phyloP scores from a whole-genome alignment of 148 eudicot species.

The Arbutus unedo region DNA sequence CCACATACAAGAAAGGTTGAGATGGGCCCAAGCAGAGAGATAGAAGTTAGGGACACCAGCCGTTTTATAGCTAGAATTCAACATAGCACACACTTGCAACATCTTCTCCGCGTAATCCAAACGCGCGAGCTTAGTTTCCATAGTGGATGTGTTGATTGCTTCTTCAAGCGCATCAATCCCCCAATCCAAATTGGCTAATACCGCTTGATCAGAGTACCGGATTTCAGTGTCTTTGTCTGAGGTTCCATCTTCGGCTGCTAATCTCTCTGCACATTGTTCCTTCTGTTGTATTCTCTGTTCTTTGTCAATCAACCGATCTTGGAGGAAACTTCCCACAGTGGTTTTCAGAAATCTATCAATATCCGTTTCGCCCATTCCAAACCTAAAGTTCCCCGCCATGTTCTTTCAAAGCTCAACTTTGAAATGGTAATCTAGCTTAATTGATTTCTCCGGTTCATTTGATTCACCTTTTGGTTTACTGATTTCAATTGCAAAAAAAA shows the following conservation, averaged over 20 bases:
- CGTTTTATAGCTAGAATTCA: constrained; percentile 38
- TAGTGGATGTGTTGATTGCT: constrained; percentile 48
- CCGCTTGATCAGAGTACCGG: constrained; percentile 59
- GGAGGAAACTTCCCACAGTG: constrained; percentile 41
- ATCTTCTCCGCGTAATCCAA: constrained; percentile 52
- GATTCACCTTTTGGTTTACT: background rate
- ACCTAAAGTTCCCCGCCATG: constrained; percentile 37
- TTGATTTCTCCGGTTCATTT: background rate
- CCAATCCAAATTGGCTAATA: constrained; percentile 57
- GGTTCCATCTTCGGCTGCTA: constrained; percentile 46
- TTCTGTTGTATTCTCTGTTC: constrained; percentile 44
- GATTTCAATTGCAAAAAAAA: background rate
- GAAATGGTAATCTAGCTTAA: background rate
- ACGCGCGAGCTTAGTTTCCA: constrained; percentile 50
- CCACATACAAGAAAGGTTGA: constrained; percentile 49
- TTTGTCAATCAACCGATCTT: constrained; percentile 39
- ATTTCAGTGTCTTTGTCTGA: constrained; percentile 33
- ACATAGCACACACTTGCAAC: constrained; percentile 60
- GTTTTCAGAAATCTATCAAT: constrained; percentile 34
- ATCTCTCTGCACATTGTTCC: constrained; percentile 53
- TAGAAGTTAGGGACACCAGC: constrained; percentile 55
- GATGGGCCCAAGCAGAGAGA: constrained; percentile 60
- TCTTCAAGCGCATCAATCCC: constrained; percentile 62
- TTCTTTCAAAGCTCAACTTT: background rate
- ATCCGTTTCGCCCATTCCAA: constrained; percentile 36